Evolutionary conservation across 805 yeast species (phyloP).

Genomic region (Vanderwaltozyma tropicalis): DNA sequence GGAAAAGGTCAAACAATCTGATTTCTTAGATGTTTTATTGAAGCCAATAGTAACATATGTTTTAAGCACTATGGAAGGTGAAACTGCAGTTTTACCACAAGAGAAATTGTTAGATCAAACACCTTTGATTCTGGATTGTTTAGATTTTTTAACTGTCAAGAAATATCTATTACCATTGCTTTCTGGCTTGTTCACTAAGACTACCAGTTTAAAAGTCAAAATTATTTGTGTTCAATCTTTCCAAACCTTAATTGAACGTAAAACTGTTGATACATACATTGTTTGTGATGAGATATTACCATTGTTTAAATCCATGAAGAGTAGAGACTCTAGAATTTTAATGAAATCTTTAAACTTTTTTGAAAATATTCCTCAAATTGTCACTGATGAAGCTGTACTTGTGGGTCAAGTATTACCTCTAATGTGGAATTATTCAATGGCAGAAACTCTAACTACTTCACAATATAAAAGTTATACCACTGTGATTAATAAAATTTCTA

Average conservation of each 20-base stretch:
- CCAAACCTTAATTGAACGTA: conserved; percentile 43
- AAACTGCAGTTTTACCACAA: conserved; percentile 32
- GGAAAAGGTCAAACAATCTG: conserved; percentile 41
- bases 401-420: conserved; percentile 48
- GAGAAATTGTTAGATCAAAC: conserved; percentile 40
- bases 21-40: conserved; percentile 31
- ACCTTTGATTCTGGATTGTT: conserved; percentile 32
- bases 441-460: conserved; percentile 32
- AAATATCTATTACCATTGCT: conserved; percentile 65
- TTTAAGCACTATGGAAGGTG: conserved; percentile 15
- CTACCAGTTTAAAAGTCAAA: conserved; percentile 75
- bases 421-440: conserved; percentile 40
- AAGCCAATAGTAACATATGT: conserved; percentile 24
- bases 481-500: conserved; percentile 34
- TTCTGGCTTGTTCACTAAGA: conserved; percentile 65
- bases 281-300: conserved; percentile 77
- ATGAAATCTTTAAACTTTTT: conserved; percentile 38
- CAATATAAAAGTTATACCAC: conserved; percentile 34
- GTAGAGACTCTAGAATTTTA: conserved; percentile 60
- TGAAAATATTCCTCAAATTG: conserved; percentile 26
- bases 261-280: conserved; percentile 58
- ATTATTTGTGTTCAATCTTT: conserved; percentile 54
- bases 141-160: conserved; percentile 64
- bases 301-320: conserved; percentile 60
- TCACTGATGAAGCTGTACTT: conserved; percentile 39